Base-by-base conservation (phyloP, 2,329 filamentous ascomycete species). In the Phaeosphaeriaceae sp. region DNA sequence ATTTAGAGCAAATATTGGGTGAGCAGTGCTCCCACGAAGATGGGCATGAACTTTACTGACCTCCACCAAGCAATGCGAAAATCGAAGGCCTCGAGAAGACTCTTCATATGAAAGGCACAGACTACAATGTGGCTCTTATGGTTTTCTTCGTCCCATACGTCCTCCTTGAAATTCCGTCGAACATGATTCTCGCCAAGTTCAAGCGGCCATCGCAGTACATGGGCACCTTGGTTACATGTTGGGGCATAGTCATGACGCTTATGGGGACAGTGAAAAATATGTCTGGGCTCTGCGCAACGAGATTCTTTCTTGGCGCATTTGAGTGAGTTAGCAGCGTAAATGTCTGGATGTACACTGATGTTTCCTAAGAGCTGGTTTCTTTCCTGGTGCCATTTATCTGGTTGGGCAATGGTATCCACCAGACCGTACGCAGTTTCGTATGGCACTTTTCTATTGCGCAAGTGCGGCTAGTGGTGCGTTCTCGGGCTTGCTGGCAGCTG, bases 101-200 rank as follows among this genome's bases (percentile, higher is more conserved):
- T 3, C 47, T 65, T 6, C 28, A 53, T 3, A 56, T 72, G 45
- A 38, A 47, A 13, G 84, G 82, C 1, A 83, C 86, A 37, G 76
- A 87, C 54, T 88, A 88, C 55, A 76, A 87, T 1, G 83, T 81
- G 0, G 84, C 81, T 35, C 72, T 86, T 28, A 81, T 80, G 9
- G 85, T 87, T 43, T 74, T 87, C 42, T 87, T 87, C 65, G 77
- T 77, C 17, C 74, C 80, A 20, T 64, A 64, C 55, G 42, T 74
- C 52, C 52, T 64, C 50, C 51, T 62, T 8, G 63, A 70, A 45
- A 57, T 79, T 2, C 76, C 76, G 0, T 74, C 70, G 4, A 79
- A 78, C 52, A 74, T 77, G 63, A 56, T 77, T 15, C 60, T 77
- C 40, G 70, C 66, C 21, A 54, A 63, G 28, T 67, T 72, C 28